Base-by-base conservation (phyloP, 2,329 filamentous ascomycete species). In the Apiospora sp. region DNA sequence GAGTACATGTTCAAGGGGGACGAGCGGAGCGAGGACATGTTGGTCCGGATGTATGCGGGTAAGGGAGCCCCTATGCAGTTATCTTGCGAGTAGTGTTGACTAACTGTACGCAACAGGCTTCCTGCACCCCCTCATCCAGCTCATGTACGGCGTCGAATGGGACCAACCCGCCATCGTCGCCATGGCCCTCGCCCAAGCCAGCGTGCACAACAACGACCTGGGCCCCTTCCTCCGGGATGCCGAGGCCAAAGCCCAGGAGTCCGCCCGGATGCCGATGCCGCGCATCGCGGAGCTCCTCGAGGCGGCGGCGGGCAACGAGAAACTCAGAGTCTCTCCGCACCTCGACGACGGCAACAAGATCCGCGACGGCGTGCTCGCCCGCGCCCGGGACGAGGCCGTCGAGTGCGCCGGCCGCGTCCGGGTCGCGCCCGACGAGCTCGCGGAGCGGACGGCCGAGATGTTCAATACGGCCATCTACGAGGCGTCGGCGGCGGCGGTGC, bases 131-230 rank as follows among this genome's bases (percentile, higher is more conserved):
- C 83, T 96, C 22, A 95, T 98, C 74, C 94, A 97, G 79, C 87
- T 97, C 27, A 93, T 94, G 68, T 97, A 94, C 79, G 95, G 93
- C 5, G 80, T 98, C 48, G 94, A 97, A 80, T 97, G 94, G 84
- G 81, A 88, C 13, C 94, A 97, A 79, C 94, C 94, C 1, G 93
- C 93, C 49, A 91, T 97, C 73, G 87, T 98, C 41, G 94, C 94
- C 7, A 90, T 96, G 82, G 94, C 86, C 0, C 88, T 98, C 24
- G 94, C 95, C 0, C 92, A 97, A 83, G 87, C 92, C 1, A 90
- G 92, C 10, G 89, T 94, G 1, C 94, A 97, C 78, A 83, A 86
- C 8, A 83, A 87, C 61, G 87, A 88, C 81, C 85, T 92, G 1
- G 84, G 82, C 1, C 75, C 81, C 0, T 89, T 92, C 74, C 89